A percentile compares a stretch with the other conserved stretches of the same genome.
These are phyloP conservation scores for Sarocladiaceae sp. DNA, from an alignment of 2,329 filamentous ascomycete genomes.

Conservation along the genomic window DNA sequence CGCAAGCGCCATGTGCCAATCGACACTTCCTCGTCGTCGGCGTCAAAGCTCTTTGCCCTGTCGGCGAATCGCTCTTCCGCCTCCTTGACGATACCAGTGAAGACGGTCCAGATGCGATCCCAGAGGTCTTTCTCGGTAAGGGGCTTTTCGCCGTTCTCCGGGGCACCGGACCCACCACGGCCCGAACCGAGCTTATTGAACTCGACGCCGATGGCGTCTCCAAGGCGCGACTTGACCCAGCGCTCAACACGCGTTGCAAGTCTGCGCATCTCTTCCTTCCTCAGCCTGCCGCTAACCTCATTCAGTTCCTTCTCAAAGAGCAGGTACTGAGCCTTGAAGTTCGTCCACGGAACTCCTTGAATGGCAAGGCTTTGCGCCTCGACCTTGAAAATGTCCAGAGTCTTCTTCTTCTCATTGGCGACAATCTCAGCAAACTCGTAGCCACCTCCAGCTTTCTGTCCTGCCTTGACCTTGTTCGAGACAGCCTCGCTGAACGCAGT, in stretches of 20 bases:
- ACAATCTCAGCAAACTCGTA: slow-evolving; percentile 98
- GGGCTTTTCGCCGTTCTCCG: slow-evolving; percentile 71
- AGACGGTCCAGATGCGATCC: slow-evolving; percentile 91
- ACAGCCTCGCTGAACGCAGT: slow-evolving; percentile 83
- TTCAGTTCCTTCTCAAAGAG: slow-evolving; percentile 89
- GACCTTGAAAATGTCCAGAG: slow-evolving; percentile 69
- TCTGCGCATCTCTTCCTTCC: slow-evolving; percentile 94
- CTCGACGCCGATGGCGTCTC: slow-evolving; percentile 83
- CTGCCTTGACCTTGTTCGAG: slow-evolving; percentile 77
- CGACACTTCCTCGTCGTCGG: slow-evolving; percentile 84
- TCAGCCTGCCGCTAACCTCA: slow-evolving; percentile 76
- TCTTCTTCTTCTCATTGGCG: slow-evolving; percentile 71
- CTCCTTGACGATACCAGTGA: slow-evolving; percentile 76
- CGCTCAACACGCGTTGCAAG: slow-evolving; percentile 87
- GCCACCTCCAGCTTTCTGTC: slow-evolving; percentile 83
- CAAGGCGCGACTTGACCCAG: slow-evolving; percentile 85
- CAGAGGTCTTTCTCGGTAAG: slow-evolving; percentile 79
- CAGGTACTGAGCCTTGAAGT: slow-evolving; percentile 73
- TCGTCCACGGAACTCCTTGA: slow-evolving; percentile 79
- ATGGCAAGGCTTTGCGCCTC: slow-evolving; percentile 74
- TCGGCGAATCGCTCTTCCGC: slow-evolving; percentile 84
- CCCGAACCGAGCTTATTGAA: slow-evolving; percentile 96
- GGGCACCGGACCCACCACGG: slow-evolving; percentile 74
- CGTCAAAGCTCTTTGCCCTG: slow-evolving; percentile 89
- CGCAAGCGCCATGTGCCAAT: slow-evolving; percentile 89